A percentile compares a stretch with the other conserved stretches of the same genome.
Conservation (phyloP, 2,329 filamentous ascomycete genomes). For the Phaeosphaeria sp. region DNA sequence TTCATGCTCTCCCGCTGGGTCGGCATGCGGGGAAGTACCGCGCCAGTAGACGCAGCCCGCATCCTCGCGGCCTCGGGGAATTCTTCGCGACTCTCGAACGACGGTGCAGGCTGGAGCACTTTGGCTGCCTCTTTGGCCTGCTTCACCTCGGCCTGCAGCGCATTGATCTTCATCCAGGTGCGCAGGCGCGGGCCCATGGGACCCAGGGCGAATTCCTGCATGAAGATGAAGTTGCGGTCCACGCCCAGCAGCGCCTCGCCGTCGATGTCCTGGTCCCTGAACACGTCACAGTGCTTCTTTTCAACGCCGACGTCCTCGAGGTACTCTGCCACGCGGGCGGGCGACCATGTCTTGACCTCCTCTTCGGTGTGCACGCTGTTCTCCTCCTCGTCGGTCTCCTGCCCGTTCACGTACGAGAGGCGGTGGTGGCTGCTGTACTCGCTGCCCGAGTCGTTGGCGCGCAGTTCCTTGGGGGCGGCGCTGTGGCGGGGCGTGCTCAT, state of each 20-base stretch:
- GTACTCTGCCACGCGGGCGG: conserved; percentile 85
- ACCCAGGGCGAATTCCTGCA: conserved; percentile 93
- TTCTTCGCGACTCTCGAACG: conserved; percentile 30
- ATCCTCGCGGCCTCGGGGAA: conserved; percentile 52
- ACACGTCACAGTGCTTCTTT: conserved; percentile 89
- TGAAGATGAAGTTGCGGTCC: conserved; percentile 93
- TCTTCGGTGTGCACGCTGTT: conserved; percentile 70
- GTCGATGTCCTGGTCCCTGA: conserved; percentile 92
- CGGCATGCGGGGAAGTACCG: conserved; percentile 48
- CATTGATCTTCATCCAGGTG: conserved; percentile 96
- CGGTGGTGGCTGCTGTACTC: conserved; percentile 87
- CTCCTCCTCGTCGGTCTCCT: conserved; percentile 95
- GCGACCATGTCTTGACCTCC: conserved; percentile 81
- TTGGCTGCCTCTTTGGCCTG: conserved; percentile 54
- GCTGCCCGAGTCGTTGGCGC: conserved; percentile 78
- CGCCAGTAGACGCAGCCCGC: conserved; percentile 53
- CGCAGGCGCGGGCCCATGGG: conserved; percentile 88
- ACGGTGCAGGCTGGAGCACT: conserved; percentile 45
- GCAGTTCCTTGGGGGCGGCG: conserved; percentile 59
- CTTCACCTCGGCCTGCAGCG: conserved; percentile 85
- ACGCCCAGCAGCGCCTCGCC: conserved; percentile 92
- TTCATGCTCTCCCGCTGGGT: conserved; percentile 44
- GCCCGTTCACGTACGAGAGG: conserved; percentile 89
- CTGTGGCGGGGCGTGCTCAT: conserved; percentile 70
- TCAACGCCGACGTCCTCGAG: conserved; percentile 86